Base-by-base conservation (phyloP, 768 basidiomycete genomes). In the Boletus tomentosulus region DNA sequence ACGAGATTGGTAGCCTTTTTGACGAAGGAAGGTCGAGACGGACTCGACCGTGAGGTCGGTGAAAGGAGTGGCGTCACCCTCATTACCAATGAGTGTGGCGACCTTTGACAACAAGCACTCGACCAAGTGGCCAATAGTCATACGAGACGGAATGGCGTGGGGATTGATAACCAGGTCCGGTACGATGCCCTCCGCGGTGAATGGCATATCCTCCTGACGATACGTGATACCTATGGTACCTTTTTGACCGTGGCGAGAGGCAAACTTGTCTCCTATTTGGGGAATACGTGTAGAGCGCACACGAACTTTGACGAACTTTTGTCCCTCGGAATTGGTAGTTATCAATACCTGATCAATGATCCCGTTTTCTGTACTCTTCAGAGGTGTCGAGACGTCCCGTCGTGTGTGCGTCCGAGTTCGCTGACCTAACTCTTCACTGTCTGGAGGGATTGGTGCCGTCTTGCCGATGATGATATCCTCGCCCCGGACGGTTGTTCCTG, bases 381-480 rank as follows among this genome's bases (percentile, higher is more conserved):
- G 77, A 33, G 96, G 95, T 1, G 95, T 98, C 9, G 97, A 99
- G 25, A 98, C 94, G 62, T 99, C 97, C 39, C 97, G 84, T 59
- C 92, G 86, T 28, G 88, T 92, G 67, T 99, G 97, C 15, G 85
- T 84, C 57, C 92, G 81, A n/a, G 92, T 95, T 50, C 95, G 83
- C 64, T 97, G 95, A 38, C 97, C 97, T 22, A 99, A 82, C 71
- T 99, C 97, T 66, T 98, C 97, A 62, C 89, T 94, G 62, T 98
- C 96, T 2, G 92, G 87, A 48, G 93, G 94, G 41, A 99, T 86
- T 2, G 97, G 97, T 9, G 97, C 95, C 0, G 97, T 98, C 75
- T 99, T 99, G 53, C 97, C 97, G 58, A 98, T 99, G 65, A 99
- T 95, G 66, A 99, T 98, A 71, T 99, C 97, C 71, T 98, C 97